Percentiles rank a stretch among this genome's conserved stretches.
phyloP scores from a whole-genome alignment of 345 rosid genomes.

The Arabis alpina region DNA sequence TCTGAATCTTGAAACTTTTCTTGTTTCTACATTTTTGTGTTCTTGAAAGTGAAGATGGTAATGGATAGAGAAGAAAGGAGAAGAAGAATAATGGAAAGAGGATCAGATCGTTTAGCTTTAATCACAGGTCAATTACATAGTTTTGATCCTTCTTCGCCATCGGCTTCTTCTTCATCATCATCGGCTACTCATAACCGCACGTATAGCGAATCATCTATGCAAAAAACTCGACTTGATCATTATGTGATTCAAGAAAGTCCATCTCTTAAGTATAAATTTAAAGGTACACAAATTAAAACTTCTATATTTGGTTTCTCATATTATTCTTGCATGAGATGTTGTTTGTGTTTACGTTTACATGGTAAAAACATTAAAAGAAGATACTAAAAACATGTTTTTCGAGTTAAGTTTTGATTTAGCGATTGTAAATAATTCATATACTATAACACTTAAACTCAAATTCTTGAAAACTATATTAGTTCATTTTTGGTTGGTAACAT shows the following conservation, averaged over 20 bases:
- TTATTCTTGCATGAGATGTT: neutral
- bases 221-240: slow-evolving; percentile 16
- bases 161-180: slow-evolving; percentile 34
- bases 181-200: slow-evolving; percentile 33
- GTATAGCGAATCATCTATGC: slow-evolving; percentile 37
- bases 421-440: too few relatives aligned
- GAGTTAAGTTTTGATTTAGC: too few relatives aligned
- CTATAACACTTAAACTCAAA: too few relatives aligned
- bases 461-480: too few relatives aligned
- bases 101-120: slow-evolving; percentile 60
- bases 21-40: neutral
- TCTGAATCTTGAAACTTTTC: neutral
- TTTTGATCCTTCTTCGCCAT: slow-evolving; percentile 41
- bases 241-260: slow-evolving; percentile 22
- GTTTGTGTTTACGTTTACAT: neutral
- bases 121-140: slow-evolving; percentile 55
- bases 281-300: slow-evolving; percentile 19
- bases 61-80: slow-evolving; percentile 52
- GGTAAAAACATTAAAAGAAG: too few relatives aligned
- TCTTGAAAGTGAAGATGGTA: slow-evolving; percentile 32
- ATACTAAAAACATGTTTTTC: too few relatives aligned
- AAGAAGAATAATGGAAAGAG: slow-evolving; percentile 54
- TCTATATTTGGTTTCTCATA: neutral
- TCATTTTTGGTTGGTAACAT: too few relatives aligned
- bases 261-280: slow-evolving; percentile 38